Evolutionary conservation across 2,329 filamentous ascomycete species (phyloP), one percentile per base, ranked within the genome.

Genomic region (Elsinoe perseae): DNA sequence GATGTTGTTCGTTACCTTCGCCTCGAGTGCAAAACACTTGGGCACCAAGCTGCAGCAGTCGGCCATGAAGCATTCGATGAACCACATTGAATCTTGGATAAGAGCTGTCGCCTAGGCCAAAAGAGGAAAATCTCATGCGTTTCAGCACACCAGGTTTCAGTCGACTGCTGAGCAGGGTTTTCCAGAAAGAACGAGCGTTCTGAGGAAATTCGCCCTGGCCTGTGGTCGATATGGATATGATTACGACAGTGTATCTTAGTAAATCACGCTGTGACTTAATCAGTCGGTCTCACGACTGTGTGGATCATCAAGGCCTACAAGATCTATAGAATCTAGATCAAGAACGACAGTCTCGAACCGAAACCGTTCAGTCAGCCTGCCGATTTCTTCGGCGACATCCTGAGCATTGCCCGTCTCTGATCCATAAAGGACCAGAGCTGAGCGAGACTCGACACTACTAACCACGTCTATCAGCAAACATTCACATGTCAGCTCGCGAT

Each of bases 81-180:
- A 92, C 90, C 82, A 89, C 95, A 73, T 98, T 98, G 61, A 75
- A 93, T 85, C 95, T 92, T 56, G 86, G 80, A 76, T 98, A 98
- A 1, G 91, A 95, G 66, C 87, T 95, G 70, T 98, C 93, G 0
- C 93, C 93, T 1, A 97, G 78, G 0, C 93, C 93, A 75, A 97
- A 95, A 0, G 85, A 87, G 2, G 88, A 85, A 71, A 95, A 97
- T 1, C 75, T 78, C 60, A 95, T 74, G 30, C 79, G 77, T 34
- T 75, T 68, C 36, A 98, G 75, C 64, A 85, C 91, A 14, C 80
- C 81, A 2, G 83, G 77, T 10, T 85, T 81, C 25, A 98, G 78
- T 63, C 83, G 88, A 69, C 87, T 90, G 62, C 89, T 80, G 16
- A 95, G 76, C 34, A 98, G 77, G 58, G 83, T 86, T 67, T 82